Conservation (phyloP, 2,329 filamentous ascomycete genomes). For the Scortechinia acanthostroma region DNA sequence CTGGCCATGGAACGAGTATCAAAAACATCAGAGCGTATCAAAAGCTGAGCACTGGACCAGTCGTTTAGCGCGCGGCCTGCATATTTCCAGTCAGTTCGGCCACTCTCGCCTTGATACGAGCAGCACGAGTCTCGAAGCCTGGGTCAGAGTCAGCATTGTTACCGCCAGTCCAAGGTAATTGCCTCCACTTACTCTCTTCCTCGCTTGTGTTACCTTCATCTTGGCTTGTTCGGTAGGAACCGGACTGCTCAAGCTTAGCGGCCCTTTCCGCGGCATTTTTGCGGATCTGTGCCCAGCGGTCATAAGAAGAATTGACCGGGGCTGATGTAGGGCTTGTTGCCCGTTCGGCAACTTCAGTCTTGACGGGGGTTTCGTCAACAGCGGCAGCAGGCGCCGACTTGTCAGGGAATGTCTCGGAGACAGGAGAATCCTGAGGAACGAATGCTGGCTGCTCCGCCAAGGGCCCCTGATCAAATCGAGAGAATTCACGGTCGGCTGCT, state of each 20-base stretch:
- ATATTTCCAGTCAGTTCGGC: conserved; percentile 86
- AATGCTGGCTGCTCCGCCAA: conserved; percentile 82
- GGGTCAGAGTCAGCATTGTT: conserved; percentile 2
- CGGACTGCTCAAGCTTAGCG: conserved; percentile 56
- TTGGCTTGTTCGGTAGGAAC: background rate
- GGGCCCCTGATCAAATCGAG: conserved; percentile 80
- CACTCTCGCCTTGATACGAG: conserved; percentile 93
- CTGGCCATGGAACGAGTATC: too few relatives aligned
- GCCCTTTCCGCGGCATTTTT: conserved; percentile 86
- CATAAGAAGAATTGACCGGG: conserved; percentile 51
- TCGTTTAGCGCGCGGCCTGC: conserved; percentile 34
- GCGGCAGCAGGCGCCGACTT: conserved; percentile 29
- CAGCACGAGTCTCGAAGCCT: conserved; percentile 94
- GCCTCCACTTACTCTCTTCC: conserved; percentile 13
- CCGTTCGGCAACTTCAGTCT: background rate
- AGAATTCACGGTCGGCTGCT: conserved; percentile 52
- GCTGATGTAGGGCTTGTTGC: conserved; percentile 13
- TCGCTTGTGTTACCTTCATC: conserved; percentile 1
- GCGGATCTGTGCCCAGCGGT: conserved; percentile 92
- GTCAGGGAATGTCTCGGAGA: conserved; percentile 34
- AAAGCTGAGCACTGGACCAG: background rate
- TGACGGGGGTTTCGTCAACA: background rate
- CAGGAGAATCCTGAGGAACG: conserved; percentile 42
- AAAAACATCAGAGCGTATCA: too few relatives aligned
- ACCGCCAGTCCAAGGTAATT: background rate